Evolutionary conservation across 176 grass and related monocot species (phyloP).

Genomic region (Cenchrus purpureus): DNA sequence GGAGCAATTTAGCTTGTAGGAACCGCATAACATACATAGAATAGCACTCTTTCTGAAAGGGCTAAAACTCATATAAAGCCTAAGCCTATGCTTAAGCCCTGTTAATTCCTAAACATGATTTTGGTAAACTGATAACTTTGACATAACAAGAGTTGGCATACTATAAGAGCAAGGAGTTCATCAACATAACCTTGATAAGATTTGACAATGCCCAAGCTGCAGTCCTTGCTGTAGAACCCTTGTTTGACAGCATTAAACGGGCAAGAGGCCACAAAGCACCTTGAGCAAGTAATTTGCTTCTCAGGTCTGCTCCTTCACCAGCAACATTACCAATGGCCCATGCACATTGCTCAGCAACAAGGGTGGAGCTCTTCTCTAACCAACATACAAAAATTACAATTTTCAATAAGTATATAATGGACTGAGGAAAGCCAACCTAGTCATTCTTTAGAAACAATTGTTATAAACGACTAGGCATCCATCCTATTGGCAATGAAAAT

Average conservation of each 20-base stretch:
- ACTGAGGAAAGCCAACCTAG: conserved; percentile 24
- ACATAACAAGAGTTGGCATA: conserved; percentile 13
- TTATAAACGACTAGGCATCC: neutral
- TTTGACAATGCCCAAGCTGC: conserved; percentile 97
- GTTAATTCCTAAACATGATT: neutral
- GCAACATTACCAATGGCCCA: conserved; percentile 97
- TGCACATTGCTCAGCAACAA: conserved; percentile 89
- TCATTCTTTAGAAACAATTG: neutral
- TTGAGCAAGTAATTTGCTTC: conserved; percentile 85
- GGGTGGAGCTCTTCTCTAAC: conserved; percentile 82
- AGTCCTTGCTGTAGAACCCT: conserved; percentile 82
- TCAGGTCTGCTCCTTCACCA: conserved; percentile 89
- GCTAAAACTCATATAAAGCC: neutral
- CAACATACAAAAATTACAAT: conserved; percentile 45
- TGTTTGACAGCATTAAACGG: conserved; percentile 75
- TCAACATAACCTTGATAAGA: conserved; percentile 85
- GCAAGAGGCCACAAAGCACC: conserved; percentile 80
- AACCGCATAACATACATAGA: neutral
- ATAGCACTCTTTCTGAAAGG: neutral
- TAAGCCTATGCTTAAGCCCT: neutral
- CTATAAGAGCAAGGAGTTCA: neutral
- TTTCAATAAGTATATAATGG: conserved; percentile 38
- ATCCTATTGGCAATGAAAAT: conserved; percentile 1
- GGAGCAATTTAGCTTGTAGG: neutral
- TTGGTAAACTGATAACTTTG: neutral